These are phyloP conservation scores for Magnolia officinalis DNA, from an alignment of 164 flowering plant species.

Conservation along the genomic window DNA sequence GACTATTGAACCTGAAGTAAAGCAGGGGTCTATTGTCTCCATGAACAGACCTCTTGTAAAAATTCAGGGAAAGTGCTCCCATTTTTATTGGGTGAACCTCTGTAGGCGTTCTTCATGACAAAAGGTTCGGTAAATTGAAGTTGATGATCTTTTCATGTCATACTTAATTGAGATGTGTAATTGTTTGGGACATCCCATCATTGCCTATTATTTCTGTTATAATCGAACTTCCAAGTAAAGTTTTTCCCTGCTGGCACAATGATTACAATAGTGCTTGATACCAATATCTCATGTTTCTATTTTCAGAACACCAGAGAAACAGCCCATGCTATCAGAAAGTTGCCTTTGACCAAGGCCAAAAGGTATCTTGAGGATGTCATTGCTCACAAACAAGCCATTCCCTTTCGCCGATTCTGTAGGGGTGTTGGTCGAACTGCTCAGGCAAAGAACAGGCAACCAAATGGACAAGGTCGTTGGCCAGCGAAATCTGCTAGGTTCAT, in stretches of 20 bases:
- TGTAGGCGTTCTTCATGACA: conserved; percentile 5
- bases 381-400: conserved; percentile 91
- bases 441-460: conserved; percentile 83
- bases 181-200: too few relatives aligned
- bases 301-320: conserved; percentile 88
- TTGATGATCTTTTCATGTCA: conserved; percentile 1
- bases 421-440: conserved; percentile 99
- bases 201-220: too few relatives aligned
- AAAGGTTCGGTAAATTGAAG: conserved; percentile 25
- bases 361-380: conserved; percentile 88
- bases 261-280: too few relatives aligned
- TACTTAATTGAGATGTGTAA: too few relatives aligned
- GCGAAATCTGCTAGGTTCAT: conserved; percentile 84
- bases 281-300: not conserved
- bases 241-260: too few relatives aligned
- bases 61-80: conserved; percentile 5
- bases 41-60: conserved; percentile 5
- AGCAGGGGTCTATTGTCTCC: not conserved
- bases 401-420: conserved; percentile 86
- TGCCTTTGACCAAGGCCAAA: conserved; percentile 76
- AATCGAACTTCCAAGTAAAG: too few relatives aligned
- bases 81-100: conserved; percentile 30
- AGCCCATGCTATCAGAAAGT: conserved; percentile 65
- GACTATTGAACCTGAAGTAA: too few relatives aligned
- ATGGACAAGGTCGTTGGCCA: conserved; percentile 99